Evolutionary conservation across 2,329 filamentous ascomycete species (phyloP).

Genomic region (Monilinia vaccinii-corymbosi): DNA sequence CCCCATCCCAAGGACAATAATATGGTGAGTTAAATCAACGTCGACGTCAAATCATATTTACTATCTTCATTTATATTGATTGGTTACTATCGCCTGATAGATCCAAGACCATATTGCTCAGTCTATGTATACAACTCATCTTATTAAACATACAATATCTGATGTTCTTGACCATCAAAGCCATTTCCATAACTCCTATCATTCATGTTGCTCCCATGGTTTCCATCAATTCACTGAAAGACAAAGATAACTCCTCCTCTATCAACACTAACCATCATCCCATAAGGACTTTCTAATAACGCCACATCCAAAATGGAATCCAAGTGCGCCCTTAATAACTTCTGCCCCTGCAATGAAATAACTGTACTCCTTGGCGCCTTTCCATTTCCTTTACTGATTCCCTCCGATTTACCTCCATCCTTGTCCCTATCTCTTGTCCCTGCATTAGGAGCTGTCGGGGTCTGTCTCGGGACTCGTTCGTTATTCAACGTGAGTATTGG

Average conservation of each 20-base stretch:
- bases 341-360: slow-evolving; percentile 80
- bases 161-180: slow-evolving; percentile 1
- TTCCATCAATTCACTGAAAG: slow-evolving; percentile 36
- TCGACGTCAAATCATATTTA: neutral
- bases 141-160: neutral
- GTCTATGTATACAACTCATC: neutral
- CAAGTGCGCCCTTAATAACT: slow-evolving; percentile 75
- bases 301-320: slow-evolving; percentile 83
- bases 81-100: neutral
- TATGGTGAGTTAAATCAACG: neutral
- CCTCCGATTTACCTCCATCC: slow-evolving; percentile 23
- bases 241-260: slow-evolving; percentile 84
- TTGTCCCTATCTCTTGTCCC: slow-evolving; percentile 14
- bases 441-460: slow-evolving; percentile 27
- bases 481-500: slow-evolving; percentile 56
- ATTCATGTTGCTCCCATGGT: neutral
- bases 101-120: neutral
- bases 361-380: slow-evolving; percentile 67
- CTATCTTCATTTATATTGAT: neutral
- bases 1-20: too few relatives aligned
- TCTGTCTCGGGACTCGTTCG: slow-evolving; percentile 37
- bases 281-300: slow-evolving; percentile 81
- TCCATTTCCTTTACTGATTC: slow-evolving; percentile 25
- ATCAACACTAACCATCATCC: slow-evolving; percentile 88
- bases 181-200: slow-evolving; percentile 14